Evolutionary conservation across 176 grass and related monocot species (phyloP).

Genomic region (Rhynchospora breviuscula): DNA sequence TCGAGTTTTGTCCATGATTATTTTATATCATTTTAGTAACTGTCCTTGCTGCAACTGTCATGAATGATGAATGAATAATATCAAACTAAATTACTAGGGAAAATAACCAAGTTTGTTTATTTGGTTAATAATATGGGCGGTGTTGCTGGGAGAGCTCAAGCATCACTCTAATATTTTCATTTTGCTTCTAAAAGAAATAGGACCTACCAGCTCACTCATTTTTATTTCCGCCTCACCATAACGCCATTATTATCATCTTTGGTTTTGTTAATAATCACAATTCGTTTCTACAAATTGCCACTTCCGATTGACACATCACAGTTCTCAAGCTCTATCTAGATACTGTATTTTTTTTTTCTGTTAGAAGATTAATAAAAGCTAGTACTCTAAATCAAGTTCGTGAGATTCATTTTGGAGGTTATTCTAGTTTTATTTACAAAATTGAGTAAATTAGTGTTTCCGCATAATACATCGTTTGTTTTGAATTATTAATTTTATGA

Average conservation of each 20-base stretch:
- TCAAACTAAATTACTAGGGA: background rate
- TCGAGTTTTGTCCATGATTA: background rate
- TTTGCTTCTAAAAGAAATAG: constrained; percentile 23
- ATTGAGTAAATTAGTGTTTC: background rate
- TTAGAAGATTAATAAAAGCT: background rate
- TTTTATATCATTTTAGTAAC: background rate
- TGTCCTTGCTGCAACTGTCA: background rate
- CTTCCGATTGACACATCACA: background rate
- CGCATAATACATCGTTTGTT: background rate
- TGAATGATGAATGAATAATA: background rate
- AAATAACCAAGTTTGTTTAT: background rate
- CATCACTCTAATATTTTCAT: background rate
- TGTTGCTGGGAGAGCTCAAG: constrained; percentile 9
- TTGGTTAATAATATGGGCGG: background rate
- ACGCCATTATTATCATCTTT: constrained; percentile 26
- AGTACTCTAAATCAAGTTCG: background rate
- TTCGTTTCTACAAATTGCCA: background rate
- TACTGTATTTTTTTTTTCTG: background rate
- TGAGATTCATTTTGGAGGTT: background rate
- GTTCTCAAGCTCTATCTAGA: background rate
- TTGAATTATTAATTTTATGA: background rate
- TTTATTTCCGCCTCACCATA: constrained; percentile 25
- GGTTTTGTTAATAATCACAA: background rate
- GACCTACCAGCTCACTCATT: constrained; percentile 28
- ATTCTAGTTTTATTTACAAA: background rate